phyloP scores from a whole-genome alignment of 345 rosid genomes.

The Brassica carinata region DNA sequence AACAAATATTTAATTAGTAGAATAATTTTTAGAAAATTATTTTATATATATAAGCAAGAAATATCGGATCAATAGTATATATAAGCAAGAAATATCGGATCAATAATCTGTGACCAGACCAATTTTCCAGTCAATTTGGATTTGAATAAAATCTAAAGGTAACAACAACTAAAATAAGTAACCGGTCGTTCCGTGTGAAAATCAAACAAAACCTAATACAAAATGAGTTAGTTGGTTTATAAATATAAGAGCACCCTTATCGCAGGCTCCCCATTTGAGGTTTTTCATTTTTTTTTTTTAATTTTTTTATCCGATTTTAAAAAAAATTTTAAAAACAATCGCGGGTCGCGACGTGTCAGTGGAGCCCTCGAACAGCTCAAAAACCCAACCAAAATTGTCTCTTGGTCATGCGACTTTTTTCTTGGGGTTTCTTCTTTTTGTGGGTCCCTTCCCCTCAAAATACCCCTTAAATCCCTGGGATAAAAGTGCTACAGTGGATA shows the following conservation, averaged over 20 bases:
- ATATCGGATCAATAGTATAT: not conserved
- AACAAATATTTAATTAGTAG: not conserved
- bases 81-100: not conserved
- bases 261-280: too few species aligned
- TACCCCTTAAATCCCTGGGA: too few species aligned
- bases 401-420: too few species aligned
- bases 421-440: too few species aligned
- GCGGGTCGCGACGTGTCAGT: too few species aligned
- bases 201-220: slow-evolving; percentile 2
- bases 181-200: not conserved
- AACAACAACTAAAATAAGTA: not conserved
- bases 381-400: too few species aligned
- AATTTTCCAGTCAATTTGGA: not conserved
- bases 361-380: too few species aligned
- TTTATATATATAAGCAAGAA: not conserved
- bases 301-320: too few species aligned
- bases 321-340: too few species aligned
- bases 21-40: not conserved
- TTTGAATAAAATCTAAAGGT: not conserved
- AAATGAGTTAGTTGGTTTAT: slow-evolving; percentile 6
- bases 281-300: too few species aligned
- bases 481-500: too few species aligned
- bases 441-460: too few species aligned
- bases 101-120: not conserved
- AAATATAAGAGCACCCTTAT: not conserved